These are phyloP conservation scores for Pseudogymnoascus sp. DNA, from an alignment of 2,329 filamentous ascomycete genomes.

Conservation along the genomic window DNA sequence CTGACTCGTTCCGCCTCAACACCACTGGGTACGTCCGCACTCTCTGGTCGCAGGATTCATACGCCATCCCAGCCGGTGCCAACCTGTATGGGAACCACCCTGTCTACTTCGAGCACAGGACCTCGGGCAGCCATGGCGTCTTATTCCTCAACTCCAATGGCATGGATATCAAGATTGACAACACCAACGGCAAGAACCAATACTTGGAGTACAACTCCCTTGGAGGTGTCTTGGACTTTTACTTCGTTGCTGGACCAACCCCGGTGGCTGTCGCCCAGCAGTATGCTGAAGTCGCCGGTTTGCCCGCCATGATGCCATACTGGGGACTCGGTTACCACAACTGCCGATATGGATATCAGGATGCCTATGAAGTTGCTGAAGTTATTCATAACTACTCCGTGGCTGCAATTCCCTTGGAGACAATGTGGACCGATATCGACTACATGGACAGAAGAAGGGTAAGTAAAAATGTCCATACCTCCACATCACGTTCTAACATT, in stretches of 20 bases:
- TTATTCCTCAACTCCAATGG: slow-evolving; percentile 66
- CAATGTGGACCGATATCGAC: slow-evolving; percentile 61
- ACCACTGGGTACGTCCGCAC: slow-evolving; percentile 55
- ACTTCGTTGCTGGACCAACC: slow-evolving; percentile 53
- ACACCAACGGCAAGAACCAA: slow-evolving; percentile 46
- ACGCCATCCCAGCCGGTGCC: slow-evolving; percentile 43
- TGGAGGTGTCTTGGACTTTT: slow-evolving; percentile 68
- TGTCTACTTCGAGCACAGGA: slow-evolving; percentile 56
- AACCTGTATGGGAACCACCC: slow-evolving; percentile 60
- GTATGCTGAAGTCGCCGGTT: slow-evolving; percentile 49
- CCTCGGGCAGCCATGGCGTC: slow-evolving; percentile 52
- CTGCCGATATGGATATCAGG: slow-evolving; percentile 56
- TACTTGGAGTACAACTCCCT: slow-evolving; percentile 74
- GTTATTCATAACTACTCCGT: slow-evolving; percentile 60
- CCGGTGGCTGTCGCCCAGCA: slow-evolving; percentile 52
- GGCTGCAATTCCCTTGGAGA: slow-evolving; percentile 59
- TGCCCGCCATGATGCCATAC: slow-evolving; percentile 56
- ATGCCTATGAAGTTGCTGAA: slow-evolving; percentile 58
- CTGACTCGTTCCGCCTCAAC: slow-evolving; percentile 49
- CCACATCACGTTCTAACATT: not conserved
- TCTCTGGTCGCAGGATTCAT: slow-evolving; percentile 54
- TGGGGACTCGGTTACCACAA: slow-evolving; percentile 58
- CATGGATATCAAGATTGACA: slow-evolving; percentile 70
- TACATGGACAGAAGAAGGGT: slow-evolving; percentile 48
- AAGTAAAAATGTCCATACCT: not conserved